Evolutionary conservation across 2,329 filamentous ascomycete species (phyloP).

Genomic region (Leptographium wingfieldii): DNA sequence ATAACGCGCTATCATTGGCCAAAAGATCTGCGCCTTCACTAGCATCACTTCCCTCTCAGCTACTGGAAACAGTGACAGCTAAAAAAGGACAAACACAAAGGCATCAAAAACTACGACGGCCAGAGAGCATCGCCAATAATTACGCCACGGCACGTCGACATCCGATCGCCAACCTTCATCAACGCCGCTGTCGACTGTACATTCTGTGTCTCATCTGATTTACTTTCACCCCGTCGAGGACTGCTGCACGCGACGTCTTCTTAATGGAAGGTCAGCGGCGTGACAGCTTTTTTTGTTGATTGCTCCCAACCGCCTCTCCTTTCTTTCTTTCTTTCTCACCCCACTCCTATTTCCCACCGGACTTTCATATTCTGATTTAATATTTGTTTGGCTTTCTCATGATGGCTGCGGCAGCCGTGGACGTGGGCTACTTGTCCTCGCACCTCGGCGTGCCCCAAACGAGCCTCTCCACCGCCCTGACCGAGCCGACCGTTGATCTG

Average conservation of each 20-base stretch:
- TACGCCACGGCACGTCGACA: not conserved
- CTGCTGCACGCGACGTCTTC: not conserved
- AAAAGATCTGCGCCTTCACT: not conserved
- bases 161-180: not conserved
- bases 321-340: not conserved
- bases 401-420: constrained; percentile 51
- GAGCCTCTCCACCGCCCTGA: constrained; percentile 46
- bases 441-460: constrained; percentile 57
- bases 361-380: not conserved
- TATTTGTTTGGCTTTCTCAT: not conserved
- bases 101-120: not conserved
- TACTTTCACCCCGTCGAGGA: not conserved
- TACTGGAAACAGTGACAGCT: constrained; percentile 9
- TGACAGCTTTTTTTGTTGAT: not conserved
- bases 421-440: constrained; percentile 60
- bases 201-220: not conserved
- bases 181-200: not conserved
- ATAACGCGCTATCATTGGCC: constrained; percentile 9
- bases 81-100: constrained; percentile 9
- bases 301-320: too few relatives aligned
- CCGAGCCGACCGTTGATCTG: constrained; percentile 64
- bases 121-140: not conserved
- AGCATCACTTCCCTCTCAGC: constrained; percentile 3
- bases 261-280: constrained; percentile 7
- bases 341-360: not conserved